phyloP scores from a whole-genome alignment of 2,329 filamentous ascomycete species.

The Fusarium kyushuense region DNA sequence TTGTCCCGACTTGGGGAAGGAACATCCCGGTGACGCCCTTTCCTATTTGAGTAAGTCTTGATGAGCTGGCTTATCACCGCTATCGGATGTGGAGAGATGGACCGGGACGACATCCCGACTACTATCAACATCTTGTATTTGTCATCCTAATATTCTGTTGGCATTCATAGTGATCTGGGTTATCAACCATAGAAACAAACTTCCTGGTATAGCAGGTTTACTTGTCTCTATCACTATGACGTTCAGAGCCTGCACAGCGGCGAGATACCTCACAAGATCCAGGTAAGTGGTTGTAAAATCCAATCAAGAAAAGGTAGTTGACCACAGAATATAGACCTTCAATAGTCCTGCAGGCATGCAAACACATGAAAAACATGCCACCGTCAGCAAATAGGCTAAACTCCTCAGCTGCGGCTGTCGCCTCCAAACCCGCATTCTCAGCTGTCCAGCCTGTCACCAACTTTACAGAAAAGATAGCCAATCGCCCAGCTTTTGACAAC shows the following conservation, averaged over 20 bases:
- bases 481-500: constrained; percentile 45
- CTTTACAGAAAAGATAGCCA: constrained; percentile 43
- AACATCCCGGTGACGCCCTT: constrained; percentile 9
- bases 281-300: neutral
- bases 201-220: neutral
- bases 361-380: neutral
- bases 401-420: constrained; percentile 22
- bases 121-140: neutral
- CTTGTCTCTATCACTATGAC: neutral
- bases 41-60: constrained; percentile 24
- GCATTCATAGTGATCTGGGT: neutral
- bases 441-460: constrained; percentile 41
- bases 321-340: constrained; percentile 7
- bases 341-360: neutral
- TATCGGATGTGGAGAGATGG: constrained; percentile 22
- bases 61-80: constrained; percentile 35
- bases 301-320: neutral
- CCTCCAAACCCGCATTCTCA: constrained; percentile 35
- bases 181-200: neutral
- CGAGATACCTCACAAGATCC: neutral
- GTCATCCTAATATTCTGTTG: neutral
- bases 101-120: constrained; percentile 18
- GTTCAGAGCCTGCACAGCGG: neutral
- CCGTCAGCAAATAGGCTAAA: constrained; percentile 17
- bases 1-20: constrained; percentile 40